A percentile compares a stretch with the other conserved stretches of the same genome.
phyloP scores from a whole-genome alignment of 768 basidiomycete species.

The Kwoniella sp. region DNA sequence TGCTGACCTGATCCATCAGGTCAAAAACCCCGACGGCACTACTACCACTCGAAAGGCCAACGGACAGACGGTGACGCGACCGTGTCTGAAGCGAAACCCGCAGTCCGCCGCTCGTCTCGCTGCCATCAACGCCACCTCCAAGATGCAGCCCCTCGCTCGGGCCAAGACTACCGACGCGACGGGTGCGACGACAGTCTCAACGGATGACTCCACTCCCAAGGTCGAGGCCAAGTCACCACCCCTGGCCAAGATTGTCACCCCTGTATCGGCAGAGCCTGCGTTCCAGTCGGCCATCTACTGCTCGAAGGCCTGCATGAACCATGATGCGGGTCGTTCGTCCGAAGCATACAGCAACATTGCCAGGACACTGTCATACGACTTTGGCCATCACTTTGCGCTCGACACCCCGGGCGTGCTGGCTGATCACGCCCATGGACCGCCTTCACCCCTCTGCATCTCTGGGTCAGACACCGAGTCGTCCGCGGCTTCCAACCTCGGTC shows the following conservation, averaged over 20 bases:
- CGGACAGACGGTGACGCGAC: conserved; percentile 36
- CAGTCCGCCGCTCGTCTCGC: conserved; percentile 35
- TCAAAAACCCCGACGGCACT: conserved; percentile 42
- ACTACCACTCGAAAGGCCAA: conserved; percentile 38
- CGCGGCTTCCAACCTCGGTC: conserved; percentile 15
- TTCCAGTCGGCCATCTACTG: conserved; percentile 40
- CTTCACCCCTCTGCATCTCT: conserved; percentile 41
- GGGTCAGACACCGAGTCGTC: conserved; percentile 35
- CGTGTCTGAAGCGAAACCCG: conserved; percentile 29
- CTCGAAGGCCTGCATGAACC: conserved; percentile 31
- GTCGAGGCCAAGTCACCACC: not conserved
- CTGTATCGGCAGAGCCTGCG: conserved; percentile 2
- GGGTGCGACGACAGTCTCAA: not conserved
- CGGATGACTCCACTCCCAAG: conserved; percentile 1
- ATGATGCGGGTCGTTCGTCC: conserved; percentile 30
- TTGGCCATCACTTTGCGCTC: conserved; percentile 9
- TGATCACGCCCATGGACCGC: conserved; percentile 24
- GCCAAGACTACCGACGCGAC: conserved; percentile 25
- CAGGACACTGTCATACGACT: conserved; percentile 26
- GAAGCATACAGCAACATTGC: conserved; percentile 26
- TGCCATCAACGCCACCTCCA: conserved; percentile 20
- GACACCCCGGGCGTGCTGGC: conserved; percentile 17
- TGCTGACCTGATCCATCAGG: conserved; percentile 5
- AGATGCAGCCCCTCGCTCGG: conserved; percentile 30
- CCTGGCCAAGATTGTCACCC: not conserved